Evolutionary conservation across 2,329 filamentous ascomycete genomes (phyloP), one percentile per base, ranked within the genome.

Genomic region (Madurella mycetomatis): DNA sequence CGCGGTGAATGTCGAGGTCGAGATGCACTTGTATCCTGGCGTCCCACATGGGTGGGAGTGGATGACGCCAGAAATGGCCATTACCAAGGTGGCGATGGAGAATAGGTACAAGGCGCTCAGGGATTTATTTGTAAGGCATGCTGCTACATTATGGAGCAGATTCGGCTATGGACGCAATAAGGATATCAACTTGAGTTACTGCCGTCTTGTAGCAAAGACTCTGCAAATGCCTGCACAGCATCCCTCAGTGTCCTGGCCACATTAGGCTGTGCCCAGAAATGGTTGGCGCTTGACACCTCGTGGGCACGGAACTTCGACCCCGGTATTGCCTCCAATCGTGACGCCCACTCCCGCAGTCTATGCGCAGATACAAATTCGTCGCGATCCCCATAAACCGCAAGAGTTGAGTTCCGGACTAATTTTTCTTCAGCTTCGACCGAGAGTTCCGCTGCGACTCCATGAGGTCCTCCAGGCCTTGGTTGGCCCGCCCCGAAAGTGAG

Each of bases 341-440:
- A 71, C 5, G 64, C 60, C 64, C 64, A 66, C 8, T 56, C 41
- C 11, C 62, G 59, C 8, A 64, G 51, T 37, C 60, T 64, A 15
- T 56, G 54, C 9, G 54, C 60, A 3, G 64, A 53, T 15, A 64
- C 60, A 34, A 65, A 64, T 12, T 51, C 54, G 19, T 64, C 64
- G 9, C 52, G 44, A 50, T 64, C 62, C 15, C 62, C 62, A 37
- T 64, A 65, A 7, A 64, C 57, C 19, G 83, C 84, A 34, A 96
- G 68, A 0, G 86, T 86, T 1, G 78, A 76, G 62, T 85, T 77
- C 1, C 71, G 67, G 1, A 81, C 70, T 47, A 88, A 72, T 64
- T 87, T 84, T 49, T 72, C 70, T 53, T 85, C 80, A 1, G 76
- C 74, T 19, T 63, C 69, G 25, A 60, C 66, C 9, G 47, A 9